Percentiles rank a stretch among this genome's conserved stretches.
phyloP scores from a whole-genome alignment of 1,284 basidiomycete genomes.

The Pseudozyma hubeiensis region DNA sequence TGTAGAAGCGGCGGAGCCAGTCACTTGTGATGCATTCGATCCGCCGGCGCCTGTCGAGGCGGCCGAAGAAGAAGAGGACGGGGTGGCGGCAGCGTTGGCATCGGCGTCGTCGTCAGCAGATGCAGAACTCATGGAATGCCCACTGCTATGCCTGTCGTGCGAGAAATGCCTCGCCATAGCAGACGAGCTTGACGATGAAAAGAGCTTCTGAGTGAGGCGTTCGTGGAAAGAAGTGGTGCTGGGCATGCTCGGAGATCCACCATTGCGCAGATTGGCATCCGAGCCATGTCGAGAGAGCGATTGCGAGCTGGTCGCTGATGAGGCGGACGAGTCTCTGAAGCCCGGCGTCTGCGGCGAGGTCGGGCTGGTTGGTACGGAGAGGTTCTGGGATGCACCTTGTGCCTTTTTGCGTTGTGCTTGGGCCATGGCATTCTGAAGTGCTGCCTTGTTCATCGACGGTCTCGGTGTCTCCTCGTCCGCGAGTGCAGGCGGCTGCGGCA shows the following conservation, averaged over 20 bases:
- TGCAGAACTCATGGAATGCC: constrained; percentile 31
- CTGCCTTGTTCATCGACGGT: constrained; percentile 47
- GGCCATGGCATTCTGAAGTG: constrained; percentile 28
- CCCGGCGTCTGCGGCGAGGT: constrained; percentile 14
- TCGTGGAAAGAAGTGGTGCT: constrained; percentile 39
- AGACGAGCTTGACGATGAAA: constrained; percentile 29
- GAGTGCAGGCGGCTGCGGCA: constrained; percentile 2
- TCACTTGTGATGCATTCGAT: constrained; percentile 8
- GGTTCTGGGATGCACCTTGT: neutral
- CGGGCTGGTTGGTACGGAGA: constrained; percentile 28
- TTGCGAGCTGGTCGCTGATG: constrained; percentile 21
- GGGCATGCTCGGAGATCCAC: constrained; percentile 3
- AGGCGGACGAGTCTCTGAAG: constrained; percentile 34
- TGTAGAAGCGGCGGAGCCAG: constrained; percentile 5
- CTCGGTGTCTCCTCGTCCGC: constrained; percentile 44
- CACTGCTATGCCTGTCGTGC: constrained; percentile 42
- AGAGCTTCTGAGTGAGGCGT: constrained; percentile 43
- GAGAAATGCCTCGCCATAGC: constrained; percentile 36
- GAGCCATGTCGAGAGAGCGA: constrained; percentile 31
- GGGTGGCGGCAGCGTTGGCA: neutral
- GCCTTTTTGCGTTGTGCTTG: constrained; percentile 23
- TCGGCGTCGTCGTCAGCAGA: constrained; percentile 26
- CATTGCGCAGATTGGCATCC: constrained; percentile 33
- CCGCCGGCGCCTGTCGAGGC: neutral
- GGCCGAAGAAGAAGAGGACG: neutral